Evolutionary conservation across 73 alveolate genomes (phyloP), one percentile per base, ranked within the genome.

Genomic region (Uronychia binucleata): DNA sequence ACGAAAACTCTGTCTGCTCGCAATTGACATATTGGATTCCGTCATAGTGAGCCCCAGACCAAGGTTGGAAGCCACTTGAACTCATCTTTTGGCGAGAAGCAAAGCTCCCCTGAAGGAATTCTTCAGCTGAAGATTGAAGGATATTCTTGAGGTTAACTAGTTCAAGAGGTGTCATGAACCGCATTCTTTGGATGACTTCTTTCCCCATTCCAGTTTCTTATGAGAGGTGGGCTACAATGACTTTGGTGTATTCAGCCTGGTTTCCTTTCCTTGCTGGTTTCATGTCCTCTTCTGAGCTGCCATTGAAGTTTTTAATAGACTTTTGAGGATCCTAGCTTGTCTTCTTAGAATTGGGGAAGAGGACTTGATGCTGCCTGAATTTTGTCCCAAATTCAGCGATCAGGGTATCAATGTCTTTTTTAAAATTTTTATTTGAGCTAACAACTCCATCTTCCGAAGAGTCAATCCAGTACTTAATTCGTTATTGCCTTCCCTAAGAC

Each of bases 1-100:
- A 11, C 19, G 67, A 46, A 19, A 46, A 46, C n/a, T 46, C 67
- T 11, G 67, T 46, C 19, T 46, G 19, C 5, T 19, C 19, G 5
- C n/a, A 19, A 19, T 46, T 46, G 67, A 46, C n/a, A 46, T 46
- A 46, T 46, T 46, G 67, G 19, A 46, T 11, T 11, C 67, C 67
- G 5, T 46, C 67, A 46, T 46, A 46, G 67, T 46, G 67, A 46
- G 67, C 67, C 67, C 67, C 67, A 46, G 67, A 46, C 67, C 67
- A 46, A 11, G 67, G 67, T 11, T 11, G 19, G 67, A 46, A 46
- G n/a, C 67, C 67, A 46, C 67, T 46, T 46, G 67, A 46, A 46
- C n/a, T 46, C 5, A 19, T 19, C 5, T 19, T 5, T 11, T 11
- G 5, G n/a, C 19, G 67, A 46, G 5, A 11, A 11, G 19, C 5